Evolutionary conservation across 2,329 filamentous ascomycete species (phyloP).

Genomic region (Penicillium sp.): DNA sequence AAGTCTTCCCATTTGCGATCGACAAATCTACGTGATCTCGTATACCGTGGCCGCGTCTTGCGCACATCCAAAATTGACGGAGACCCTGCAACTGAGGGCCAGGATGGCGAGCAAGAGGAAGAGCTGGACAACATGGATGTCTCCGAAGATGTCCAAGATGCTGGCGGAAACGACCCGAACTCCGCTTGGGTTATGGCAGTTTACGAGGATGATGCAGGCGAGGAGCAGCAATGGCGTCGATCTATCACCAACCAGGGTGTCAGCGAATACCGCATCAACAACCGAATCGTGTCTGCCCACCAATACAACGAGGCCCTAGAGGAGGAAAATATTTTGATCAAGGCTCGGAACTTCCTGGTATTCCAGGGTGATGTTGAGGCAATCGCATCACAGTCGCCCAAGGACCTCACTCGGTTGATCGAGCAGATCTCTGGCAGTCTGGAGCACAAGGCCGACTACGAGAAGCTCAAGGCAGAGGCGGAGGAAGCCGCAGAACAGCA

Average conservation of each 20-base stretch:
- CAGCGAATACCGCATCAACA: slow-evolving; percentile 97
- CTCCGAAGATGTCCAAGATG: slow-evolving; percentile 56
- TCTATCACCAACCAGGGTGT: slow-evolving; percentile 83
- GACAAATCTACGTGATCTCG: slow-evolving; percentile 85
- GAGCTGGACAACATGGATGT: slow-evolving; percentile 58
- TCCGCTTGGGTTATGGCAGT: slow-evolving; percentile 99
- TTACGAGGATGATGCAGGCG: slow-evolving; percentile 93
- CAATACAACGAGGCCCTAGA: slow-evolving; percentile 94
- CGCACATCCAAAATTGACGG: slow-evolving; percentile 89
- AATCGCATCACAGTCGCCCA: slow-evolving; percentile 91
- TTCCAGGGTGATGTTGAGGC: slow-evolving; percentile 98
- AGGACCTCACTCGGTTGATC: slow-evolving; percentile 87
- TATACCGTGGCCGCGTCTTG: slow-evolving; percentile 92
- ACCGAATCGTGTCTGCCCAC: slow-evolving; percentile 79
- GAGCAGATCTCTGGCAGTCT: slow-evolving; percentile 97
- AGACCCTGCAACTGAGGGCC: slow-evolving; percentile 63
- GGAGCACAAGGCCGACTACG: slow-evolving; percentile 92
- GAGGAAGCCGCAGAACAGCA: slow-evolving; percentile 88
- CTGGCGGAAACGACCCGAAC: slow-evolving; percentile 73
- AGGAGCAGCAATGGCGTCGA: slow-evolving; percentile 94
- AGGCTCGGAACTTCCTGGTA: slow-evolving; percentile 94
- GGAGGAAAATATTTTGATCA: slow-evolving; percentile 93
- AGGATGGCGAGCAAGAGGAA: slow-evolving; percentile 62
- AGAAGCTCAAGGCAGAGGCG: slow-evolving; percentile 78
- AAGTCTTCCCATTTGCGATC: slow-evolving; percentile 98